Base-by-base conservation (phyloP, 108 stramenopile species). In the Discostella pseudostelligera region DNA sequence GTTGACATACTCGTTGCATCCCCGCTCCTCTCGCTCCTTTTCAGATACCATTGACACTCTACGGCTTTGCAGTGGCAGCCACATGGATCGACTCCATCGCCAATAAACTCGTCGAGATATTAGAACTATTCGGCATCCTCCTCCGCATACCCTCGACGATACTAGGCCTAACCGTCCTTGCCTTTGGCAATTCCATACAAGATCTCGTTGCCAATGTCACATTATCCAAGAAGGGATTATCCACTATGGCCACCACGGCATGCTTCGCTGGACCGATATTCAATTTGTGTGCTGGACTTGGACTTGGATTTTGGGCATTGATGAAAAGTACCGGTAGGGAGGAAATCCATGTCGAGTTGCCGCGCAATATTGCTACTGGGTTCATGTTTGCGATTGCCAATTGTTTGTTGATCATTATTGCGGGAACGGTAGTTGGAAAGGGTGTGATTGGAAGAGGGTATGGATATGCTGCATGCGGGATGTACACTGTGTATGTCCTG, bases 191-290 rank as follows among this genome's bases (percentile, higher is more conserved):
- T 69, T 88, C 86, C 11, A 67, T 92, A 54, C 50, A 51, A 51
- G 98, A 99, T 76, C 66, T 97, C 21, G 78, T 85, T 54, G 93
- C 98, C 17, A 97, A 99, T 68, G 69, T 95, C 1, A 89, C 96
- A 51, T 84, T 99, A 81, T 96, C 98, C 0, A 88, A 84, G 57
- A 95, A 95, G 57, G 97, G 98, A 0, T 61, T 93, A 20, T 89
- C 85, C 32, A 96, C 92, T 45, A 96, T 96, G 95, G 77, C 77
- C 32, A 57, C 67, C 5, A 92, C 90, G 17, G 89, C 91, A 11
- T 96, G 95, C 47, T 96, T 96, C 73, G 98, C 94, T 6, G 97
- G 98, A 11, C 98, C 98, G 36, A 85, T 96, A 25, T 98, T 99
- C 82, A 99, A 99, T 62, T 69, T 97, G 58, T 79, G 96, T 43